Evolutionary conservation across 768 basidiomycete species (phyloP).

Genomic region (Leccinellum albellum): DNA sequence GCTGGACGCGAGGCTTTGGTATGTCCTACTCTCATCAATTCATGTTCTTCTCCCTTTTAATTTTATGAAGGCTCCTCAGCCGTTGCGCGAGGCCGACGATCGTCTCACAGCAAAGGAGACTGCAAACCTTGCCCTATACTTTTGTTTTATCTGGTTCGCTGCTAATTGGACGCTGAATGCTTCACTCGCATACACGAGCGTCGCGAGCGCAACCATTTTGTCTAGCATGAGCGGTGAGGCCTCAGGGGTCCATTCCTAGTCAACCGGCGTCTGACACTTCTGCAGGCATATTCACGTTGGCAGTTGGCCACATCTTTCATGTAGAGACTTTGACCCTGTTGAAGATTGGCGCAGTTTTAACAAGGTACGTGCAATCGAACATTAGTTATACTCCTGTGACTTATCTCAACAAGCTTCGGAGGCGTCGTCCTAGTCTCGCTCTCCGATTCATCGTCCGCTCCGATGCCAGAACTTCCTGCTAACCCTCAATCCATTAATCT

Average conservation of each 20-base stretch:
- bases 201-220: constrained; percentile 90
- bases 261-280: not conserved
- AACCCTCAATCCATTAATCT: constrained; percentile 16
- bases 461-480: constrained; percentile 10
- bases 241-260: not conserved
- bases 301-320: constrained; percentile 72
- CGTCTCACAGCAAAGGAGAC: constrained; percentile 69
- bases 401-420: constrained; percentile 49
- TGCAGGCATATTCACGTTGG: constrained; percentile 90
- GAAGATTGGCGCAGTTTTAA: constrained; percentile 74
- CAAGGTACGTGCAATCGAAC: constrained; percentile 51
- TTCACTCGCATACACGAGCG: constrained; percentile 81
- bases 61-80: constrained; percentile 7
- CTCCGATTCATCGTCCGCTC: constrained; percentile 58
- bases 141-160: constrained; percentile 89
- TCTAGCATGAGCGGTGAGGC: constrained; percentile 82
- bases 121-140: constrained; percentile 68
- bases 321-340: constrained; percentile 73
- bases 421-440: constrained; percentile 88
- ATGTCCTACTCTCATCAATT: not conserved
- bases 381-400: not conserved
- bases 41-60: not conserved
- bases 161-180: constrained; percentile 93
- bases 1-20: constrained; percentile 18
- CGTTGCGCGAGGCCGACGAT: constrained; percentile 14